Evolutionary conservation across 441 rosid genomes (phyloP).

Genomic region (Dalechampia spathulata): DNA sequence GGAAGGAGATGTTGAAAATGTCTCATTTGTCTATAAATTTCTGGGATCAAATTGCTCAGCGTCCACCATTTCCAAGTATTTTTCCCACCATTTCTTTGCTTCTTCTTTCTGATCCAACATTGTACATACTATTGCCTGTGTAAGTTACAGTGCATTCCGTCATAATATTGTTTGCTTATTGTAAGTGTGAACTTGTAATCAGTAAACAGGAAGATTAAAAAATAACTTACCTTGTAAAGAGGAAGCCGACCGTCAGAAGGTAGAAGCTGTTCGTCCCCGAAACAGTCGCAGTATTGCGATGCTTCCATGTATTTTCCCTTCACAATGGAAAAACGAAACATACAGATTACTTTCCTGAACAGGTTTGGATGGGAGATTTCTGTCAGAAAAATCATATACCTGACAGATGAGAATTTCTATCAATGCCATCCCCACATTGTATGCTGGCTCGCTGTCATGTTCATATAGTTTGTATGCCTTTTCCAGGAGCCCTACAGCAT

Average conservation of each 20-base stretch:
- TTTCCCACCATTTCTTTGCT: conserved; percentile 13
- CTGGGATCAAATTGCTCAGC: too few relatives aligned
- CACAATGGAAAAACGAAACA: background rate
- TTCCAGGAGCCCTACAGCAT: conserved; percentile 29
- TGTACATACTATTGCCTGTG: conserved; percentile 18
- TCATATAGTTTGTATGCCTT: conserved; percentile 22
- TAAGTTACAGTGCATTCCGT: too few relatives aligned
- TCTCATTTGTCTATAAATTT: too few relatives aligned
- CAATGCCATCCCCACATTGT: conserved; percentile 42
- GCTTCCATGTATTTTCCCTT: conserved; percentile 55
- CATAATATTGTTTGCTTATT: too few relatives aligned
- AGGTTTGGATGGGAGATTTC: too few relatives aligned
- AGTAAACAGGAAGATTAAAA: too few relatives aligned
- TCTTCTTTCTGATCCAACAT: conserved; percentile 11
- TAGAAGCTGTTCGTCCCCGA: conserved; percentile 2
- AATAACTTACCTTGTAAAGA: conserved; percentile 20
- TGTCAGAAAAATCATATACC: conserved; percentile 31
- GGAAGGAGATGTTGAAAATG: too few relatives aligned
- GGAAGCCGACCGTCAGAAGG: conserved; percentile 28
- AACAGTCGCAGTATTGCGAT: conserved; percentile 25
- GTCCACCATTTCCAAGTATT: conserved; percentile 8
- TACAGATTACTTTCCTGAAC: too few relatives aligned
- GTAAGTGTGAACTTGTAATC: too few relatives aligned
- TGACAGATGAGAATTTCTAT: conserved; percentile 47
- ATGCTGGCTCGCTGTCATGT: conserved; percentile 39